These are phyloP conservation scores for Fragilariopsis cylindrus DNA, from an alignment of 108 stramenopile species.

Conservation along the genomic window DNA sequence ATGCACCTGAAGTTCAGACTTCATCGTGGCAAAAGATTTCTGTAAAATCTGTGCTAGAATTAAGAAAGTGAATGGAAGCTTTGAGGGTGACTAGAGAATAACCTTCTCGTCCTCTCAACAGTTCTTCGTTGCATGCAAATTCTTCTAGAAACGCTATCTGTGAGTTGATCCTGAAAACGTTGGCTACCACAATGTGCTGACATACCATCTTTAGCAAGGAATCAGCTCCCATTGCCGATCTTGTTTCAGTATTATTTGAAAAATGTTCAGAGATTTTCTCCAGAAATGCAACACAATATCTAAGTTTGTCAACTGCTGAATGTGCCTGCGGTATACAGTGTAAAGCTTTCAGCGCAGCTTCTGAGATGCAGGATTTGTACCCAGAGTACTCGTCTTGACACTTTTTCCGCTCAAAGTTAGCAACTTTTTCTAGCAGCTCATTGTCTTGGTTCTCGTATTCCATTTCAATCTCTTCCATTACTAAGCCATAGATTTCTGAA, in stretches of 20 bases:
- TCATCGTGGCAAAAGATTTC: slow-evolving; percentile 55
- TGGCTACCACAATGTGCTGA: slow-evolving; percentile 73
- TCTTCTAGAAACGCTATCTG: slow-evolving; percentile 87
- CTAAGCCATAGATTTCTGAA: slow-evolving; percentile 75
- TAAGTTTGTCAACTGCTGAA: slow-evolving; percentile 73
- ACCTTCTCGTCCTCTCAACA: slow-evolving; percentile 83
- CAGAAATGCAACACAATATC: slow-evolving; percentile 67
- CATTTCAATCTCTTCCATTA: slow-evolving; percentile 54
- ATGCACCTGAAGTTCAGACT: no score
- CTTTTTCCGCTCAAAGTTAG: slow-evolving; percentile 30
- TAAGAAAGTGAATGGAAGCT: slow-evolving; percentile 82
- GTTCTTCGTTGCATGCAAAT: slow-evolving; percentile 83
- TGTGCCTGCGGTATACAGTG: slow-evolving; percentile 58
- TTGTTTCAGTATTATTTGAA: slow-evolving; percentile 27
- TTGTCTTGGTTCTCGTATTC: slow-evolving; percentile 47
- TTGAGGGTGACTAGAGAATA: slow-evolving; percentile 85
- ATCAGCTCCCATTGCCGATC: slow-evolving; percentile 68
- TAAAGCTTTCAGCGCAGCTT: slow-evolving; percentile 55
- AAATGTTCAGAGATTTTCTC: slow-evolving; percentile 73
- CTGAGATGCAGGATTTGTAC: slow-evolving; percentile 21
- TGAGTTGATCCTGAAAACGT: slow-evolving; percentile 64
- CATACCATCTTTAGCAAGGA: slow-evolving; percentile 80
- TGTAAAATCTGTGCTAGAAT: slow-evolving; percentile 57
- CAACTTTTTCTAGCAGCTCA: slow-evolving; percentile 46
- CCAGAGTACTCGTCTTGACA: not conserved